Conservation (phyloP, 2,329 filamentous ascomycete species). For the Fusarium sp. region DNA sequence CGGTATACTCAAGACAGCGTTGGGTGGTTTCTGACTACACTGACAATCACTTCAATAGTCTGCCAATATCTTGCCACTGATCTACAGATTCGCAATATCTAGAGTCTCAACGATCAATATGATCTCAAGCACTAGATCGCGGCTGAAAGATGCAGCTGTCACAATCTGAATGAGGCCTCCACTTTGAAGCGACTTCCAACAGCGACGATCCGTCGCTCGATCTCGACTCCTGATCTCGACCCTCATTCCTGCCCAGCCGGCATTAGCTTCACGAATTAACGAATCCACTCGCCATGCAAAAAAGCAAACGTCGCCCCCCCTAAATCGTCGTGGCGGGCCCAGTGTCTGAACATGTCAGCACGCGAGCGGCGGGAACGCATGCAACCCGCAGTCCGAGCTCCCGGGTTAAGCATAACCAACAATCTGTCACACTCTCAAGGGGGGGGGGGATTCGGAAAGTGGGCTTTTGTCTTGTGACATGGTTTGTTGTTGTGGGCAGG, state of each 20-base stretch:
- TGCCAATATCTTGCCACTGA: neutral
- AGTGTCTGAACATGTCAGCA: neutral
- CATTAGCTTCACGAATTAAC: neutral
- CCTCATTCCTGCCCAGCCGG: neutral
- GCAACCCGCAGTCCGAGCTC: neutral
- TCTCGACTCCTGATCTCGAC: neutral
- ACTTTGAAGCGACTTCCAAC: neutral
- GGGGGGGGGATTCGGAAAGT: neutral
- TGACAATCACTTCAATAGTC: neutral
- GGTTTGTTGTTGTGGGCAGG: neutral
- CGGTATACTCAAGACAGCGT: neutral
- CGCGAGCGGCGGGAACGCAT: neutral
- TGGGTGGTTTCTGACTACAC: neutral
- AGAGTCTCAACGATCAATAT: neutral
- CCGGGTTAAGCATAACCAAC: constrained; percentile 1
- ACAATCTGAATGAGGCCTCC: neutral
- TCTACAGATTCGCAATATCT: neutral
- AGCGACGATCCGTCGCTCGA: constrained; percentile 7
- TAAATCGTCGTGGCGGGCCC: neutral
- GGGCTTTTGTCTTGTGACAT: neutral
- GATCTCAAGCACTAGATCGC: neutral
- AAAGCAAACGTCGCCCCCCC: constrained; percentile 1
- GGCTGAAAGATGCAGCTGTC: neutral
- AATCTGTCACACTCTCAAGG: neutral
- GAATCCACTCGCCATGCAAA: neutral